Base-by-base conservation (phyloP, 1,139 yeast species). In the Diutina sp. region DNA sequence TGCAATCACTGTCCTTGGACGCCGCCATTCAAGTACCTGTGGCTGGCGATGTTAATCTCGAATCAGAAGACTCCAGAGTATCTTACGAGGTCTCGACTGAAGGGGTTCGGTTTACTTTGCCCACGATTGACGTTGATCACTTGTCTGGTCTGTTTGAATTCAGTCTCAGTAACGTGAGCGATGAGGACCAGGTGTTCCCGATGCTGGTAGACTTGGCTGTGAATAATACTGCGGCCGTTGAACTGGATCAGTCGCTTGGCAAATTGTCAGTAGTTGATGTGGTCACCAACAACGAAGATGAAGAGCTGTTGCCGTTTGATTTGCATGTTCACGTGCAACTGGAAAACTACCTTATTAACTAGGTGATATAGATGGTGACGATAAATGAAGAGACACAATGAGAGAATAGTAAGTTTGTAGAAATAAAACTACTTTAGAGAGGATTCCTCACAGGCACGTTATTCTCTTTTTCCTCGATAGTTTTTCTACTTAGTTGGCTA, bases 151-250 rank as follows among this genome's bases (percentile, higher is more conserved):
- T 90, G 48, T 85, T 93, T 69, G 96, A 89, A 67, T 85, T 91
- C 67, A 70, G 84, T 14, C 82, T 90, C 59, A 86, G 85, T 61
- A 87, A 85, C 8, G 35, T 50, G 6, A 83, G 77, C 55, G 84
- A 82, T 59, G 98, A 93, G 69, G 96, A 90, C 61, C 80, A 85
- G 25, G 77, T 93, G 65, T 91, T 90, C 87, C 99, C 99, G 60
- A 83, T 93, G 78, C 82, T 82, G 63, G 79, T 89, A 48, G 70
- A 72, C 57, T 84, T 85, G 67, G 72, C 72, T 54, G 58, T 69
- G 46, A 63, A 64, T 48, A 66, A 69, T n/a, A 69, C 68, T 29
- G 57, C 57, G 16, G 71, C 71, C 29, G 71, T 73, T 44, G 78
- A 75, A 58, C 64, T 68, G 53, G 79, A 74, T 57, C 63, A 65